These are phyloP conservation scores for Orbilia quercus DNA, from an alignment of 2,329 filamentous ascomycete genomes.

Conservation along the genomic window DNA sequence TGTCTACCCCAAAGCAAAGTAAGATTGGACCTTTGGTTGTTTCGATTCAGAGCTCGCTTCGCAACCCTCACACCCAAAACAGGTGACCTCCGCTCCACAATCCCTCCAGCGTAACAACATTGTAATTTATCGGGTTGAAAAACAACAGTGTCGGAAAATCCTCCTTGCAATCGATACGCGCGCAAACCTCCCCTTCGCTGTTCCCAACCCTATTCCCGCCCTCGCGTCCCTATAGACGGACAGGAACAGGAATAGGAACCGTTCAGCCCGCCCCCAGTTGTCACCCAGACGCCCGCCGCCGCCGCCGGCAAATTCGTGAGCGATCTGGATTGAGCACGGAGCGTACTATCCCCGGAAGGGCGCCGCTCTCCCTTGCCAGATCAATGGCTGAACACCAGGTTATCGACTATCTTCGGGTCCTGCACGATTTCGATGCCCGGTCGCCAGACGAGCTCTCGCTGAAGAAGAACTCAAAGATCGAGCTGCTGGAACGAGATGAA, in stretches of 20 bases:
- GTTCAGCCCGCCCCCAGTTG: slow-evolving; percentile 22
- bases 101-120: slow-evolving; percentile 53
- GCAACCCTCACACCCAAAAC: slow-evolving; percentile 55
- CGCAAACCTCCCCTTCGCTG: slow-evolving; percentile 35
- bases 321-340: slow-evolving; percentile 46
- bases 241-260: slow-evolving; percentile 40
- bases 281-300: slow-evolving; percentile 37
- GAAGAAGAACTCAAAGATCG: slow-evolving; percentile 83
- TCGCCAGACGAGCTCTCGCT: slow-evolving; percentile 93
- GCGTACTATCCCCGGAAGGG: slow-evolving; percentile 47
- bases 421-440: slow-evolving; percentile 85
- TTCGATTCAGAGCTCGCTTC: slow-evolving; percentile 51
- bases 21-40: slow-evolving; percentile 50
- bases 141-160: slow-evolving; percentile 34
- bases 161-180: slow-evolving; percentile 56
- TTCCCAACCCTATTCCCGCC: slow-evolving; percentile 25
- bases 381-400: slow-evolving; percentile 52
- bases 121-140: slow-evolving; percentile 46
- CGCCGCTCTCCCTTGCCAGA: slow-evolving; percentile 43
- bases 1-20: slow-evolving; percentile 51
- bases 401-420: slow-evolving; percentile 57
- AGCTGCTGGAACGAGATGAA: slow-evolving; percentile 85
- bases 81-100: slow-evolving; percentile 55
- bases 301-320: slow-evolving; percentile 49
- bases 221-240: slow-evolving; percentile 48